Conservation (phyloP, 2,329 filamentous ascomycete genomes). For the Cladosporium sp. region DNA sequence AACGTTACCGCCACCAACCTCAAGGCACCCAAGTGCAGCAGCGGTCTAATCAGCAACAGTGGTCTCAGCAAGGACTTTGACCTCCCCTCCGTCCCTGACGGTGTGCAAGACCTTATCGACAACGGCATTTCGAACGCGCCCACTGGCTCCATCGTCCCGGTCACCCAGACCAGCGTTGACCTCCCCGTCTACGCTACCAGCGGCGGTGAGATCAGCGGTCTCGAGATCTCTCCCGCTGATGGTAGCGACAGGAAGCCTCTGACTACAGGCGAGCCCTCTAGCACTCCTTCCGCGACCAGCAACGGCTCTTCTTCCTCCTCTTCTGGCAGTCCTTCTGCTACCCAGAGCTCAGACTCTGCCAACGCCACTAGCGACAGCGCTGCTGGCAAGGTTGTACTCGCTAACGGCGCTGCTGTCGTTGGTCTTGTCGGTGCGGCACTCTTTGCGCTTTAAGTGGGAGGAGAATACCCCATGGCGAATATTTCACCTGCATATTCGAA, state of each 20-base stretch:
- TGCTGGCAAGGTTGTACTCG: neutral
- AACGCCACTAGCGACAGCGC: neutral
- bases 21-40: slow-evolving; percentile 60
- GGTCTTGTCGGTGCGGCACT: slow-evolving; percentile 1
- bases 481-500: too few relatives aligned
- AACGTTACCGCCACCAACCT: slow-evolving; percentile 54
- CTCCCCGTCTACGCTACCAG: slow-evolving; percentile 54
- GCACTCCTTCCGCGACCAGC: neutral
- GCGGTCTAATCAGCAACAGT: slow-evolving; percentile 61
- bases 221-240: slow-evolving; percentile 55
- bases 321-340: neutral
- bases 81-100: slow-evolving; percentile 64
- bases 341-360: neutral
- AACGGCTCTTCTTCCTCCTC: neutral
- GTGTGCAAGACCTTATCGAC: slow-evolving; percentile 67
- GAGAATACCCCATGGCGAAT: too few relatives aligned
- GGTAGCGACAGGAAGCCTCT: slow-evolving; percentile 50
- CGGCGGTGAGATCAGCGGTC: slow-evolving; percentile 57
- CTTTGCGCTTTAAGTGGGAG: slow-evolving; percentile 2
- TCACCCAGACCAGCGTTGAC: slow-evolving; percentile 54
- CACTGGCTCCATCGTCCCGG: slow-evolving; percentile 51
- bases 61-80: slow-evolving; percentile 77
- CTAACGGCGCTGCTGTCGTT: slow-evolving; percentile 5
- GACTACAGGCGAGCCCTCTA: slow-evolving; percentile 18
- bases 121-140: slow-evolving; percentile 66